Evolutionary conservation across 2,329 filamentous ascomycete genomes (phyloP), one percentile per base, ranked within the genome.

Genomic region (Triangularia setosa): DNA sequence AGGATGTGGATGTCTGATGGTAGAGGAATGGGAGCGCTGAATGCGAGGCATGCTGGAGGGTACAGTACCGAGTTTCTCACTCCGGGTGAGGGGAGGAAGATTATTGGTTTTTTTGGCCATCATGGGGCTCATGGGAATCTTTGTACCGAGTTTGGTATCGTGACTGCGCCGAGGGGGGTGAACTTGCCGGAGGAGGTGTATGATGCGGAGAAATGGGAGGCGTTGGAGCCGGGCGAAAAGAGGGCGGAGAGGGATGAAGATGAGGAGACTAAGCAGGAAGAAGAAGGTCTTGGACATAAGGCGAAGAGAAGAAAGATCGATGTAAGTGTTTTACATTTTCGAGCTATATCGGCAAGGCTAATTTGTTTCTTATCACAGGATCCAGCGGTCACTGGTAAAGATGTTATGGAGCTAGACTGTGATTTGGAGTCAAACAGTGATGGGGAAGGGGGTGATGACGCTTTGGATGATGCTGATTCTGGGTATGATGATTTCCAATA

Each of bases 261-360:
- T 2, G 74, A 76, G 5, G 66, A 82, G 14, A 80, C 80, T 0
- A 73, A 75, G 1, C 65, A 64, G 3, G 71, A 79, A 1, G 82
- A 79, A 66, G 75, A 77, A 12, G 71, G 81, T 72, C 79, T 80
- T 67, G 75, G 75, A n/a, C n/a, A n/a, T n/a, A n/a, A n/a, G 65
- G 79, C 80, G 44, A 69, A 69, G 24, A 64, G 33, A 28, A 60
- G 35, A 28, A 40, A 16, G 35, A 6, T 30, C n/a, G 14, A n/a
- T 21, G 35, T 44, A 28, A 40, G 33, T 60, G 25, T 4, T 14
- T 33, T 12, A 2, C 14, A 12, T 33, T 33, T 12, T 33, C 7
- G 30, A 33, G 27, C 8, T 33, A 12, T n/a, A 12, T 9, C 30
- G 30, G 4, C 7, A 16, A 35, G 23, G 7, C 21, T 40, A 16